Evolutionary conservation across 805 yeast species (phyloP).

Genomic region (baker's yeast (Saccharomyces cerevisiae)): DNA sequence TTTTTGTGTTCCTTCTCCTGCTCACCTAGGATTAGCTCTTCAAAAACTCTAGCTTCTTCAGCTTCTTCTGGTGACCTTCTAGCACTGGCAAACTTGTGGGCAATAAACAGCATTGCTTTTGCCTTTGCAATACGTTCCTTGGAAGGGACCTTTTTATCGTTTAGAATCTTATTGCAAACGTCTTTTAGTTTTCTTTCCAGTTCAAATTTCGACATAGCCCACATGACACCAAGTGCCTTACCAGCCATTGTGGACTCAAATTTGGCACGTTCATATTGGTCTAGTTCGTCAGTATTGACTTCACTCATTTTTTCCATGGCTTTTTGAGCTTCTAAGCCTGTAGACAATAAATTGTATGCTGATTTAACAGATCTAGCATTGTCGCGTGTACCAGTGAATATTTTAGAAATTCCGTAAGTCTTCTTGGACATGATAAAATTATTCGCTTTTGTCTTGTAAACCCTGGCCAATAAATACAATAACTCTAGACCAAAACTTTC

Average conservation of each 20-base stretch:
- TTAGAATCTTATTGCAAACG: constrained; percentile 69
- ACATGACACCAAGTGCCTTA: constrained; percentile 83
- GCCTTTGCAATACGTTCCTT: constrained; percentile 68
- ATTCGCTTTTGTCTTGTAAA: constrained; percentile 67
- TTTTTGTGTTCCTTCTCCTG: constrained; percentile 49
- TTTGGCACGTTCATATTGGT: constrained; percentile 59
- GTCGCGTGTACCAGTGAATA: constrained; percentile 72
- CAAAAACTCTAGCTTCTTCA: constrained; percentile 86
- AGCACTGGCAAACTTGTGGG: constrained; percentile 57
- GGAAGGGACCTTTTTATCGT: constrained; percentile 55
- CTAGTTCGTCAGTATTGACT: constrained; percentile 53
- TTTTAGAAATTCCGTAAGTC: constrained; percentile 79
- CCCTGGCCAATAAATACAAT: constrained; percentile 71
- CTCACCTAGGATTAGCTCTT: constrained; percentile 86
- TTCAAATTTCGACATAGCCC: constrained; percentile 91
- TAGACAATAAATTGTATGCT: constrained; percentile 70
- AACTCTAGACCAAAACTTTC: constrained; percentile 93
- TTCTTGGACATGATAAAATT: constrained; percentile 67
- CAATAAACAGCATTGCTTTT: constrained; percentile 65
- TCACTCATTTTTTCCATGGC: constrained; percentile 66
- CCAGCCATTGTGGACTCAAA: constrained; percentile 79
- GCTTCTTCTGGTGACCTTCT: constrained; percentile 80
- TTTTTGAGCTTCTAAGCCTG: constrained; percentile 82
- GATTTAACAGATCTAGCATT: constrained; percentile 78
- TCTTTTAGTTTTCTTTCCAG: constrained; percentile 70